A percentile compares a stretch with the other conserved stretches of the same genome.
phyloP scores from a whole-genome alignment of 2,329 filamentous ascomycete species.

The Alternaria atra region DNA sequence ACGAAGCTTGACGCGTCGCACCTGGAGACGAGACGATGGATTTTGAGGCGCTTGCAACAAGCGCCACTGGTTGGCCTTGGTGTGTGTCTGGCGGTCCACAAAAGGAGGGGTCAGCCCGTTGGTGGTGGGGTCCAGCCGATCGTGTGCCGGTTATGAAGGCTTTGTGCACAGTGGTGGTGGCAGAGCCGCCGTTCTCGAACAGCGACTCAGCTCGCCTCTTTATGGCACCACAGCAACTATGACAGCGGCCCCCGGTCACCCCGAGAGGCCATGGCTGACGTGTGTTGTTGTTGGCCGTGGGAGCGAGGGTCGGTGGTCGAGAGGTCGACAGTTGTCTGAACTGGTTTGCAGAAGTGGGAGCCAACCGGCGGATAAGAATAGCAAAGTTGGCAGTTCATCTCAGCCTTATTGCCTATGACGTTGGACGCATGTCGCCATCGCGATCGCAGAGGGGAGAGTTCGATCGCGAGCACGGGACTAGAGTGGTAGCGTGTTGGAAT shows the following conservation, averaged over 20 bases:
- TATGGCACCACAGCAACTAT: slow-evolving; percentile 20
- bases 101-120: slow-evolving; percentile 45
- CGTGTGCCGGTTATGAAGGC: slow-evolving; percentile 36
- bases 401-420: slow-evolving; percentile 45
- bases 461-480: slow-evolving; percentile 40
- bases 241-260: slow-evolving; percentile 36
- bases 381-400: slow-evolving; percentile 36
- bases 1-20: slow-evolving; percentile 40
- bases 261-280: slow-evolving; percentile 32
- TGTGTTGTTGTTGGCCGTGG: slow-evolving; percentile 16
- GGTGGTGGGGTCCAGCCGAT: slow-evolving; percentile 46
- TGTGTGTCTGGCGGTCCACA: slow-evolving; percentile 34
- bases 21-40: slow-evolving; percentile 41
- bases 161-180: slow-evolving; percentile 44
- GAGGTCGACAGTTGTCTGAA: slow-evolving; percentile 18
- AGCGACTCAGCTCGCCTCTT: slow-evolving; percentile 39
- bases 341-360: slow-evolving; percentile 15
- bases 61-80: slow-evolving; percentile 39
- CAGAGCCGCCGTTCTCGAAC: slow-evolving; percentile 43
- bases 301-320: slow-evolving; percentile 8
- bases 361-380: slow-evolving; percentile 16
- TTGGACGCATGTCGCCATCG: slow-evolving; percentile 36
- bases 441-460: slow-evolving; percentile 37
- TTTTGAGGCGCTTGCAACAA: slow-evolving; percentile 33
- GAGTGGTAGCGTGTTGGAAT: slow-evolving; percentile 37